Evolutionary conservation across 2,329 filamentous ascomycete genomes (phyloP), one percentile per base, ranked within the genome.

Genomic region (Fusarium albidum): DNA sequence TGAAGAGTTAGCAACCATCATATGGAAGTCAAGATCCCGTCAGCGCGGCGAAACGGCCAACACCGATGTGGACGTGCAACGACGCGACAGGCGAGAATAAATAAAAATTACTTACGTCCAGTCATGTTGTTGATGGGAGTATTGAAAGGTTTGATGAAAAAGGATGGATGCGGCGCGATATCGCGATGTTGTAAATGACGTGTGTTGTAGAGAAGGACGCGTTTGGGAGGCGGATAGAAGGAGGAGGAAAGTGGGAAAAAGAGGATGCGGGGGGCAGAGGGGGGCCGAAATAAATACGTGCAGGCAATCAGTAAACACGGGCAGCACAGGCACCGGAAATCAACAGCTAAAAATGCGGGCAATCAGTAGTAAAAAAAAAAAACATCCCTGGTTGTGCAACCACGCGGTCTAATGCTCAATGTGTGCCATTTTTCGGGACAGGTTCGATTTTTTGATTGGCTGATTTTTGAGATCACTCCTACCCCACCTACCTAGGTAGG

Each of bases 31-130:
- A 39, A 6, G 27, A 27, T n/a, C 9, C 13, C 21, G 17, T 43
- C 29, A 18, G 39, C 37, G 41, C 39, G 35, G 39, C 8, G 18
- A 26, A 10, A 18, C 8, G 14, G 37, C 46, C 17, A 29, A 34
- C 42, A 31, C 11, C 12, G 9, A 8, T n/a, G 9, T 49, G 9
- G 12, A 32, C 25, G 44, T 34, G 33, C 49, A 44, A 38, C 38
- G 11, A 32, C 12, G 25, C n/a, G 35, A 44, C 41, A 26, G 25
- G 27, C 21, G 27, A 29, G 15, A 28, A 51, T 18, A 13, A 13
- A 51, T 62, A 32, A 41, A 28, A 41, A 54, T 38, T 69, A 86
- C 85, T 86, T 83, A 88, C 85, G 85, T 86, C 85, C 85, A 86
- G 85, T 88, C 85, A 88, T 89, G 59, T 77, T 87, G 83, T 75